Percentiles rank a stretch among this genome's conserved stretches.
Conservation (phyloP, 169 alveolate genomes). For the Sarcocystis neurona region DNA sequence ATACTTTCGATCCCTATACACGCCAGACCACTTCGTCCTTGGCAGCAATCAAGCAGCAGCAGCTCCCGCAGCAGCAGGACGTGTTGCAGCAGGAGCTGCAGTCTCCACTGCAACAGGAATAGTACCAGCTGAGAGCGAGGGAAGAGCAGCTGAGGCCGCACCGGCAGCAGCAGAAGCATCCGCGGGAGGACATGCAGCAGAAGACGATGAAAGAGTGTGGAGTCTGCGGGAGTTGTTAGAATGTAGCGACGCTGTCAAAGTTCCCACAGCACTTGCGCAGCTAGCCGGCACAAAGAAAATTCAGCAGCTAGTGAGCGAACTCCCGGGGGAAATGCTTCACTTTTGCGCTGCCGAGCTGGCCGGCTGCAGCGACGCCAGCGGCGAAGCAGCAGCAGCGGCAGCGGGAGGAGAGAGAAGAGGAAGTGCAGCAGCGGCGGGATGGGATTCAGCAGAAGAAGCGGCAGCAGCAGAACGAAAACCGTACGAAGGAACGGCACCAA, state of each 20-base stretch:
- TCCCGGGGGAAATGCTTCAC: slow-evolving; percentile 32
- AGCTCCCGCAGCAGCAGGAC: too few relatives aligned
- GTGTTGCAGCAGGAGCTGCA: too few relatives aligned
- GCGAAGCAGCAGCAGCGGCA: slow-evolving; percentile 27
- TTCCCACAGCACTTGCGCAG: slow-evolving; percentile 77
- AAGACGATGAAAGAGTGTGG: slow-evolving; percentile 76
- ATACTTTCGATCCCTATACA: slow-evolving; percentile 75
- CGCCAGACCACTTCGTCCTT: slow-evolving; percentile 72
- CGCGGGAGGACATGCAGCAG: too few relatives aligned
- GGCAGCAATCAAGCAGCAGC: too few relatives aligned
- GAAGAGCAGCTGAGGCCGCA: too few relatives aligned
- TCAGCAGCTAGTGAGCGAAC: slow-evolving; percentile 76
- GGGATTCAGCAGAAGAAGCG: background rate
- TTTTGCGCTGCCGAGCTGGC: background rate
- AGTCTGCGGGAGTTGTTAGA: slow-evolving; percentile 76
- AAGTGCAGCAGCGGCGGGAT: background rate
- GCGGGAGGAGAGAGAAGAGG: background rate
- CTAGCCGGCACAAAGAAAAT: slow-evolving; percentile 79
- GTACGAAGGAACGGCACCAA: too few relatives aligned
- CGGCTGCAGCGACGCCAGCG: background rate
- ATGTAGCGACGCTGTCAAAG: slow-evolving; percentile 76
- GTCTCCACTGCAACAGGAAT: too few relatives aligned
- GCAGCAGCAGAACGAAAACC: background rate
- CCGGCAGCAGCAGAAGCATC: too few relatives aligned
- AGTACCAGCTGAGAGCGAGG: too few relatives aligned